Conservation (phyloP, 495 filamentous ascomycete species). For the Xylaria bambusicola region DNA sequence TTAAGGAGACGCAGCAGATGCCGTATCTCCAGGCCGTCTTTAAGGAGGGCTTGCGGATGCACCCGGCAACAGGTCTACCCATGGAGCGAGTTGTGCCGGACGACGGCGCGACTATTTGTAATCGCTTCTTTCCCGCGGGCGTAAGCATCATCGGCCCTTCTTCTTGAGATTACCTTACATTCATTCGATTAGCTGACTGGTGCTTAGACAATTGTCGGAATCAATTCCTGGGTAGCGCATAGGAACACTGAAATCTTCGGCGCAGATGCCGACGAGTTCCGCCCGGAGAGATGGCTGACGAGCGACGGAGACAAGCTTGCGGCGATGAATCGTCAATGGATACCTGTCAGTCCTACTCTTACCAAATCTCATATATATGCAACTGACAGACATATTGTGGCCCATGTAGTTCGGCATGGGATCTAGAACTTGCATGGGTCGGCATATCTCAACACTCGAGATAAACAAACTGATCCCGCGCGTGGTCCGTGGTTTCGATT, state of each 20-base stretch:
- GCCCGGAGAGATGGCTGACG: constrained; percentile 51
- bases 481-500: constrained; percentile 58
- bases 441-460: constrained; percentile 64
- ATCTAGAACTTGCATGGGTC: constrained; percentile 64
- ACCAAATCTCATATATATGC: not conserved
- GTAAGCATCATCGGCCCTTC: constrained; percentile 35
- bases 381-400: not conserved
- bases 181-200: too few species aligned
- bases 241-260: constrained; percentile 52
- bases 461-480: constrained; percentile 68
- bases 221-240: constrained; percentile 59
- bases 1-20: constrained; percentile 54
- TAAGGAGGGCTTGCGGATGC: constrained; percentile 62
- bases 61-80: constrained; percentile 56
- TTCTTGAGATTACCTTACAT: too few species aligned
- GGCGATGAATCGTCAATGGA: constrained; percentile 39
- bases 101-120: constrained; percentile 54
- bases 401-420: constrained; percentile 63
- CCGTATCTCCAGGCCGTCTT: constrained; percentile 67
- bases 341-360: constrained; percentile 23
- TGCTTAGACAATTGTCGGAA: constrained; percentile 52
- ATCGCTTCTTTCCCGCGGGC: constrained; percentile 53
- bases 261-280: constrained; percentile 40
- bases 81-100: constrained; percentile 60
- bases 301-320: constrained; percentile 40